These are phyloP conservation scores for Annona squamosa DNA, from an alignment of 164 flowering plant genomes.

Conservation along the genomic window DNA sequence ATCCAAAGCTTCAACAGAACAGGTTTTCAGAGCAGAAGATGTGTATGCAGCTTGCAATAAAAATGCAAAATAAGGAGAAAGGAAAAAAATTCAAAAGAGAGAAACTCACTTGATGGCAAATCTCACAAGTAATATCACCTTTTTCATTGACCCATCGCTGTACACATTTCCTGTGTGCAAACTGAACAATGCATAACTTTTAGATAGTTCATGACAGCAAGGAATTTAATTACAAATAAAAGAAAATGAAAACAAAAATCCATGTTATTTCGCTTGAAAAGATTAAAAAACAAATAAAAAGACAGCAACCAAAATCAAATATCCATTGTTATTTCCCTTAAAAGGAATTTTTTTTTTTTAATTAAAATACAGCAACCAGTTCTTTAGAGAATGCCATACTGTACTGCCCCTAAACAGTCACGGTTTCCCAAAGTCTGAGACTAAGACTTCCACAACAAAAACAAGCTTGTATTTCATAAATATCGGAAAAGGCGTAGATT, in stretches of 20 bases:
- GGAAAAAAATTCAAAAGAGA: neutral
- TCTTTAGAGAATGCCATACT: too few species aligned
- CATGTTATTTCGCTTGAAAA: neutral
- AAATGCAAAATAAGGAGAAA: neutral
- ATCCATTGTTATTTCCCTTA: too few species aligned
- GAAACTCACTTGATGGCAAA: constrained; percentile 45
- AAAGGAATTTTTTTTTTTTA: too few species aligned
- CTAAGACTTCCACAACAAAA: too few species aligned
- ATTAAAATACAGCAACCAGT: too few species aligned
- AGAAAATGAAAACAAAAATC: neutral
- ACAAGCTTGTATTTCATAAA: too few species aligned
- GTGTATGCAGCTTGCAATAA: neutral
- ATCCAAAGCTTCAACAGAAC: neutral
- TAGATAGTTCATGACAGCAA: neutral
- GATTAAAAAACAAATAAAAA: too few species aligned
- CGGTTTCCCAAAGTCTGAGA: too few species aligned
- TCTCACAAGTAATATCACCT: constrained; percentile 58
- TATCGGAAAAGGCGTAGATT: too few species aligned
- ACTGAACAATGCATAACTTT: constrained; percentile 29
- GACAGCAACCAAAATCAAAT: too few species aligned
- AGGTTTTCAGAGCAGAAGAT: neutral
- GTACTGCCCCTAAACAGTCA: too few species aligned
- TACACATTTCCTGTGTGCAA: constrained; percentile 64
- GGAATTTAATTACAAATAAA: neutral
- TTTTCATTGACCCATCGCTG: constrained; percentile 72